Evolutionary conservation across 208 protist species (phyloP).

Genomic region (Leishmania arabica): DNA sequence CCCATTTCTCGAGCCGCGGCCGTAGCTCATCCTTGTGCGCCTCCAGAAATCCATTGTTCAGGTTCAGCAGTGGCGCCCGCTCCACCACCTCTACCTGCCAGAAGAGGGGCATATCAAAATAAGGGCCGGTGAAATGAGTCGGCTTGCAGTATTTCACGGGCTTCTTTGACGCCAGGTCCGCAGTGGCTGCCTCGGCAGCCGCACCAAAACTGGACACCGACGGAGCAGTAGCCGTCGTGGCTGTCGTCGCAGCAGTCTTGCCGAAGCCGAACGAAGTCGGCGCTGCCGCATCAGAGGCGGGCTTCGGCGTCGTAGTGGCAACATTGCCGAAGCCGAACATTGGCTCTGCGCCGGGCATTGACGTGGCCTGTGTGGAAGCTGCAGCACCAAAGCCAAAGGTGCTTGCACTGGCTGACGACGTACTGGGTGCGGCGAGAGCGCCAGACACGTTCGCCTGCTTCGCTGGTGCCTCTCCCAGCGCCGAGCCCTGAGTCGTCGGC

Average conservation of each 20-base stretch:
- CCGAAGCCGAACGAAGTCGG: constrained; percentile 21
- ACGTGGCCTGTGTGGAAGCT: not conserved
- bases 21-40: constrained; percentile 62
- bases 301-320: not conserved
- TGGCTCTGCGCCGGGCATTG: not conserved
- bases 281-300: not conserved
- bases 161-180: constrained; percentile 5
- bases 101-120: constrained; percentile 83
- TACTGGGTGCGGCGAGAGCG: not conserved
- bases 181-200: constrained; percentile 4
- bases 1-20: constrained; percentile 66
- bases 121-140: constrained; percentile 76
- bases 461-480: not conserved
- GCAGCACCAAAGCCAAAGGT: constrained; percentile 12
- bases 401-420: constrained; percentile 3
- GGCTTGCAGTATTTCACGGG: constrained; percentile 59
- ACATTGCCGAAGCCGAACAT: constrained; percentile 21
- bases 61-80: constrained; percentile 73
- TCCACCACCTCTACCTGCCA: constrained; percentile 81
- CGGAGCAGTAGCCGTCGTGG: not conserved
- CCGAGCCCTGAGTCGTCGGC: not conserved
- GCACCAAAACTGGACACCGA: constrained; percentile 30
- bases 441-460: constrained; percentile 4
- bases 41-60: constrained; percentile 82
- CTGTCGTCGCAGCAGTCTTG: not conserved